Evolutionary conservation across 1,139 yeast genomes (phyloP).

Genomic region (Tardiomyces blankii): DNA sequence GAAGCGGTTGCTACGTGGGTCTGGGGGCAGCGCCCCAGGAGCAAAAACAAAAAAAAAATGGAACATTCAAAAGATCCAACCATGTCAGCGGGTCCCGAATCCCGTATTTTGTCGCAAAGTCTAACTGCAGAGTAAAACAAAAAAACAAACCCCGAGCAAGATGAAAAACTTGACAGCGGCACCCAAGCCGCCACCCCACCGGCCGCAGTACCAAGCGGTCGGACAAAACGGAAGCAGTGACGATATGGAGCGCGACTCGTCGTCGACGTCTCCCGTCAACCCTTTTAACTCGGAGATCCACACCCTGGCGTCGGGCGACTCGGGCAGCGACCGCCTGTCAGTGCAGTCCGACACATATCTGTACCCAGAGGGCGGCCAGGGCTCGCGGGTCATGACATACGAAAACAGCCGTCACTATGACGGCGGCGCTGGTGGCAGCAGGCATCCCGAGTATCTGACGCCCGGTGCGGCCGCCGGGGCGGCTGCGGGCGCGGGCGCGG

Average conservation of each 20-base stretch:
- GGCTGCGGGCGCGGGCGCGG: background rate
- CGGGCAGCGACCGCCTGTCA: slow-evolving; percentile 2
- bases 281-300: slow-evolving; percentile 20
- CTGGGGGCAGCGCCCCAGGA: no score
- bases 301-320: slow-evolving; percentile 13
- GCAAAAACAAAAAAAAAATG: no score
- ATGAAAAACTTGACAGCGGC: slow-evolving; percentile 18
- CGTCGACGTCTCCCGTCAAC: slow-evolving; percentile 12
- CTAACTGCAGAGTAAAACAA: background rate
- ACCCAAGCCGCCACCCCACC: slow-evolving; percentile 11
- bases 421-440: background rate
- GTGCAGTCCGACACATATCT: background rate
- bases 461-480: background rate
- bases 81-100: no score
- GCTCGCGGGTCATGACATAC: background rate
- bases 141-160: background rate
- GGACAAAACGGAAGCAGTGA: slow-evolving; percentile 10
- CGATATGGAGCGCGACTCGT: slow-evolving; percentile 11
- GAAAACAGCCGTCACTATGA: background rate
- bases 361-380: background rate
- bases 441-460: background rate
- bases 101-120: no score
- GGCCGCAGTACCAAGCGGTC: slow-evolving; percentile 2
- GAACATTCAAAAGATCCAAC: no score
- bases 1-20: no score